Conservation (phyloP, 108 stramenopile genomes). For the Nitzschia sp. region DNA sequence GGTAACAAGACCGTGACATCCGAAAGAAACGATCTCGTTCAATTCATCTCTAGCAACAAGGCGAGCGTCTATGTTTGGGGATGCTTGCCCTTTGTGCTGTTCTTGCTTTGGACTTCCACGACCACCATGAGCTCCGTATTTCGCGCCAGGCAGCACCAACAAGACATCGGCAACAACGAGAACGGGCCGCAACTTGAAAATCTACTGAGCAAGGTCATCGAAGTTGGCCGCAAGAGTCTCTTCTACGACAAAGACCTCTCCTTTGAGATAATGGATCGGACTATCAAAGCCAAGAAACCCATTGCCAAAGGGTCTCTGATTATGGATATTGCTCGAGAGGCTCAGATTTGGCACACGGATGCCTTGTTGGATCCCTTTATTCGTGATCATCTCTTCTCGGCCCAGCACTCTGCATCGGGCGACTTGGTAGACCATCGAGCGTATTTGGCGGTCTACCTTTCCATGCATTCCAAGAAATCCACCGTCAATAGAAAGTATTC, state of each 20-base stretch:
- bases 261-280: neutral
- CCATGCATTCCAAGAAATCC: slow-evolving; percentile 3
- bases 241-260: neutral
- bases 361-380: slow-evolving; percentile 61
- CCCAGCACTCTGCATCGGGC: slow-evolving; percentile 39
- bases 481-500: slow-evolving; percentile 4
- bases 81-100: neutral
- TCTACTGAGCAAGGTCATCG: neutral
- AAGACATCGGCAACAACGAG: too few relatives aligned
- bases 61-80: neutral
- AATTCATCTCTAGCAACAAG: neutral
- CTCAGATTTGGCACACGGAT: slow-evolving; percentile 75
- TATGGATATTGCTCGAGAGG: slow-evolving; percentile 54
- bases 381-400: slow-evolving; percentile 37
- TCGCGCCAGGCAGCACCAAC: too few relatives aligned
- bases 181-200: too few relatives aligned
- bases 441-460: slow-evolving; percentile 58
- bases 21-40: too few relatives aligned
- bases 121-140: neutral
- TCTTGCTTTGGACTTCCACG: neutral
- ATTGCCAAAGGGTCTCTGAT: slow-evolving; percentile 28
- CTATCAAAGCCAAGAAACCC: neutral
- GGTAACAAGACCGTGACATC: too few relatives aligned
- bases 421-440: slow-evolving; percentile 58
- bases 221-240: neutral